Conservation (phyloP, 441 rosid genomes). For the Arabidopsis hybrid region DNA sequence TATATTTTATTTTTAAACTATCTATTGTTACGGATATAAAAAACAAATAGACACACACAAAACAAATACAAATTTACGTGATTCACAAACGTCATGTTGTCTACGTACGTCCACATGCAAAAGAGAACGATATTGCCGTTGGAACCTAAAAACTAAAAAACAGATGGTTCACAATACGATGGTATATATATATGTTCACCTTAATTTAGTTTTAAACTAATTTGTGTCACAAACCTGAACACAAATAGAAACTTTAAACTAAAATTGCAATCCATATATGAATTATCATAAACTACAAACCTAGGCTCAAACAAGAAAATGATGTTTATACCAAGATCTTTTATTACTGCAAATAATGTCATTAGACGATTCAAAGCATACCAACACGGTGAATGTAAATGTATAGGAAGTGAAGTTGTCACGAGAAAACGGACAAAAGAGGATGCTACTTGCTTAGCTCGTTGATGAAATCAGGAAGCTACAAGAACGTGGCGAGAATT, state of each 20-base stretch:
- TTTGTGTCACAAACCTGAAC: not conserved
- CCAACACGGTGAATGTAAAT: not conserved
- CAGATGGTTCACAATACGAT: not conserved
- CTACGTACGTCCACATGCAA: not conserved
- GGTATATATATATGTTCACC: not conserved
- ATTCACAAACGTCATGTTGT: not conserved
- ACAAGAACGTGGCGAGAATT: constrained; percentile 31
- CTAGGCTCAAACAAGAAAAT: not conserved
- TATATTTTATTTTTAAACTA: not conserved
- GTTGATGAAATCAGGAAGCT: constrained; percentile 33
- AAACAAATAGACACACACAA: not conserved
- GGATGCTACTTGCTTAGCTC: constrained; percentile 18
- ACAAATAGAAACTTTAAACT: not conserved
- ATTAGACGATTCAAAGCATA: not conserved
- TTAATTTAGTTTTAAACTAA: not conserved
- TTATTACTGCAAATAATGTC: not conserved
- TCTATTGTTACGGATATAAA: not conserved
- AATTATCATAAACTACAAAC: not conserved
- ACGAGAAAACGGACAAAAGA: constrained; percentile 26
- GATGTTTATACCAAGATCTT: not conserved
- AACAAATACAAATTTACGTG: not conserved
- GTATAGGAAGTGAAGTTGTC: not conserved
- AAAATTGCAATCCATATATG: not conserved
- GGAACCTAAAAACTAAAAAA: not conserved
- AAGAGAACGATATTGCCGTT: not conserved